These are phyloP conservation scores for Penicillium fuscoglaucum DNA, from an alignment of 2,329 filamentous ascomycete species.

Conservation along the genomic window DNA sequence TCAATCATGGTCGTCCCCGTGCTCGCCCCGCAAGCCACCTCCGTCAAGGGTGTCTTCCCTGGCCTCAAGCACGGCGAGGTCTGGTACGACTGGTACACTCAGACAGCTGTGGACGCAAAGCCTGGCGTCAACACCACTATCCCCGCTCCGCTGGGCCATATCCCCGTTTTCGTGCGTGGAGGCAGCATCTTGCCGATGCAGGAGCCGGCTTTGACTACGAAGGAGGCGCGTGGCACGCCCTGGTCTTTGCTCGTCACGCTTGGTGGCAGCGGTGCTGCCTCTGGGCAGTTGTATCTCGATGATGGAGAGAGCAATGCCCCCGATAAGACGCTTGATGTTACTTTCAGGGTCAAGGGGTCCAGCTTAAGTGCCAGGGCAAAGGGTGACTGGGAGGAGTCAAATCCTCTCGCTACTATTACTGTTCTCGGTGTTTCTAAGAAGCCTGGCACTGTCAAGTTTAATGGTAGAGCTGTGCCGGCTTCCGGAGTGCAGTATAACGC, in stretches of 20 bases:
- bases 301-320: slow-evolving; percentile 69
- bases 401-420: slow-evolving; percentile 62
- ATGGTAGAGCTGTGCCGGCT: slow-evolving; percentile 48
- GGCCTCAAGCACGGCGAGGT: slow-evolving; percentile 59
- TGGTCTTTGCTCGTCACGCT: slow-evolving; percentile 69
- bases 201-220: slow-evolving; percentile 66
- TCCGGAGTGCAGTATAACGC: slow-evolving; percentile 52
- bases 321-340: slow-evolving; percentile 56
- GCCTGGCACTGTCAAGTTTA: slow-evolving; percentile 52
- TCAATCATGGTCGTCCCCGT: slow-evolving; percentile 68
- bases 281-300: slow-evolving; percentile 68
- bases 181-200: slow-evolving; percentile 68
- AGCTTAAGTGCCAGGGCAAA: slow-evolving; percentile 50
- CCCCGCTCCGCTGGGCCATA: slow-evolving; percentile 63
- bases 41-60: slow-evolving; percentile 69
- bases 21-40: slow-evolving; percentile 59
- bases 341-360: slow-evolving; percentile 33
- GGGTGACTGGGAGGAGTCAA: slow-evolving; percentile 58
- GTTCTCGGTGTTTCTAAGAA: slow-evolving; percentile 57
- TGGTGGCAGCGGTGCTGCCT: slow-evolving; percentile 55
- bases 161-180: slow-evolving; percentile 70
- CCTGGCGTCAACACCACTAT: slow-evolving; percentile 61
- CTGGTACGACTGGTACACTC: slow-evolving; percentile 83
- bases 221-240: slow-evolving; percentile 60
- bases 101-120: slow-evolving; percentile 53